Base-by-base conservation (phyloP, 2,329 filamentous ascomycete genomes). In the Teratosphaeria viscida region DNA sequence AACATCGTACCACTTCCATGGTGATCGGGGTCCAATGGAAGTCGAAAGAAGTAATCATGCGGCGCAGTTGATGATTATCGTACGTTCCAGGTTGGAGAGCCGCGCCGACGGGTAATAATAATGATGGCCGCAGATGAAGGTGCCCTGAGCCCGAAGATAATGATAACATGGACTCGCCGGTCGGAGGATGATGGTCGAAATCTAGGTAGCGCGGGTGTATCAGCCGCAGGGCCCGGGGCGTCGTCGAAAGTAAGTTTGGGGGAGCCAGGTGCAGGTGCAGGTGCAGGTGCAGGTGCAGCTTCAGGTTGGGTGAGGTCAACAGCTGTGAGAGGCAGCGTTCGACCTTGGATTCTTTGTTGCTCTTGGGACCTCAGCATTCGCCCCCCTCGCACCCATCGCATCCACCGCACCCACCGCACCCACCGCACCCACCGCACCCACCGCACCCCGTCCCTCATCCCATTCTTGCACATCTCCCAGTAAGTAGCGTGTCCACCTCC, bases 41-140 rank as follows among this genome's bases (percentile, higher is more conserved):
- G 6, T 37, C 26, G 14, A 37, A 56, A 32, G 37, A n/a, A 43
- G 54, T 53, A 52, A 29, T 26, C 23, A 23, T 2, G 43, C 47
- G 54, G 37, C 35, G 26, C 27, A 23, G 23, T 23, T 23, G 23
- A 23, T 19, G 34, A 32, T 23, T 34, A 59, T 56, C 58, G 53
- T 59, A 56, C 54, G 58, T 59, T 23, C 23, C 23, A 23, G 23
- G 23, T 23, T 59, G 57, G 57, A 59, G 57, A 59, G 57, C 57
- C 57, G 57, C 29, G 49, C 43, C 43, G 16, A 49, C 23, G 23
- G 23, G 23, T 23, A 23, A 23, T 23, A 2, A n/a, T n/a, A n/a
- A n/a, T n/a, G n/a, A n/a, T n/a, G n/a, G 23, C 23, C 23, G 23
- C 23, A 23, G 23, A 23, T 23, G 23, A 23, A 23, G 23, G 23